Conservation (phyloP, 2,329 filamentous ascomycete species). For the Penicillium polonicum region DNA sequence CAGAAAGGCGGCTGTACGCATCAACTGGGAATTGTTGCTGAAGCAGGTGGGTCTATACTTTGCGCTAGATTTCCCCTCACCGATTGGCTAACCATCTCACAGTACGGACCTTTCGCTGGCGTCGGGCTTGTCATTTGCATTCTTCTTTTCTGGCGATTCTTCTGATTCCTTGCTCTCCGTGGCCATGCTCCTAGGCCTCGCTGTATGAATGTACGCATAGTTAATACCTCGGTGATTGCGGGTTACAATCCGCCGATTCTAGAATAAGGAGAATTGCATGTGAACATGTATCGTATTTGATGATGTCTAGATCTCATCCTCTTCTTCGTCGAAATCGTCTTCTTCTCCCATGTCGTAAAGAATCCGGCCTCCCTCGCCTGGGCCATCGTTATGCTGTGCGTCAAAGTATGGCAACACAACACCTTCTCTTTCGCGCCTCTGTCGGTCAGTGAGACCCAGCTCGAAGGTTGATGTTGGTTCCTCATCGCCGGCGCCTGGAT, state of each 20-base stretch:
- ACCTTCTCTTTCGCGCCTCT: constrained; percentile 78
- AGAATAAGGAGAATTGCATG: constrained; percentile 12
- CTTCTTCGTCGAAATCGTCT: constrained; percentile 95
- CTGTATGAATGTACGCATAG: constrained; percentile 40
- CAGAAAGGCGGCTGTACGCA: constrained; percentile 83
- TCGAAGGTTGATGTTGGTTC: constrained; percentile 77
- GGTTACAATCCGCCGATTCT: constrained; percentile 28
- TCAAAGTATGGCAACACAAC: constrained; percentile 96
- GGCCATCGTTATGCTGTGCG: constrained; percentile 71
- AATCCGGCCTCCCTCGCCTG: constrained; percentile 86
- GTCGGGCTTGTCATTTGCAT: constrained; percentile 79
- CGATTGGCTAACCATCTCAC: constrained; percentile 25
- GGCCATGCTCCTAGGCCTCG: constrained; percentile 14
- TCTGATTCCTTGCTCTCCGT: constrained; percentile 50
- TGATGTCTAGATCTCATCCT: constrained; percentile 73
- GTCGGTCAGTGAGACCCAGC: constrained; percentile 84
- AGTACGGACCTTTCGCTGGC: constrained; percentile 85
- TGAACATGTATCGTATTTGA: constrained; percentile 1
- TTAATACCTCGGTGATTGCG: constrained; percentile 36
- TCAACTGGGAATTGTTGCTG: constrained; percentile 95
- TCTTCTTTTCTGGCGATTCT: constrained; percentile 92
- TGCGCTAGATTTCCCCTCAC: background rate
- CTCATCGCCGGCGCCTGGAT: constrained; percentile 48
- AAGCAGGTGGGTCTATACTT: constrained; percentile 64
- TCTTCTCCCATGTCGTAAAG: constrained; percentile 95